Evolutionary conservation across 495 filamentous ascomycete species (phyloP), one percentile per base, ranked within the genome.

Genomic region (Chaetomium fimeti): DNA sequence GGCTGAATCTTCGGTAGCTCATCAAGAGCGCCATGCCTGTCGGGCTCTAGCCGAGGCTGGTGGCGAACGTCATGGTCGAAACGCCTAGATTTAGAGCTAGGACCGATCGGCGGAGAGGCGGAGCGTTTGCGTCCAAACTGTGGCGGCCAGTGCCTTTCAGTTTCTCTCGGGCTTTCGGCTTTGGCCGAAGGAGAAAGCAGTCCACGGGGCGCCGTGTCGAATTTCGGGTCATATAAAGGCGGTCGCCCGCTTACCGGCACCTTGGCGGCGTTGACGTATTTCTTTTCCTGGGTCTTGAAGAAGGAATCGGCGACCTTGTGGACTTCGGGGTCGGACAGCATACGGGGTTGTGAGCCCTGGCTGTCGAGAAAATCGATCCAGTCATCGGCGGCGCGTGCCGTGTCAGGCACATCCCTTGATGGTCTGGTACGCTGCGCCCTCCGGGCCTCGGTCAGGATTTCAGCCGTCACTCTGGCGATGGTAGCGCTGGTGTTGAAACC

Each of bases 321-420:
- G 9, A 64, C 28, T 22, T 54, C 54, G 15, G 49, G 24, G n/a
- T 63, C 57, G 1, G 62, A 47, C 8, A 45, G 32, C n/a, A 32
- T 3, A n/a, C 53, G 32, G 2, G 25, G 18, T 1, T 60, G 52
- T 15, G 38, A 27, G 6, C 15, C 22, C 1, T 15, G 24, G 43
- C 48, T 25, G 42, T 71, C 66, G 6, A 73, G 22, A 47, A 69
- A 68, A 8, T 59, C 65, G 47, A 71, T 73, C 69, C 69, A 73
- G 5, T 48, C 54, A 59, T 73, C 71, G 24, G 61, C 69, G 18
- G 69, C 69, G 15, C 49, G 56, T 2, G 67, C 67, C 5, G 64
- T 69, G 0, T 73, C 65, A 6, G 67, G 68, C 0, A 49, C 20
- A 5, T 63, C 55, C 2, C 25, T 61, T 13, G 36, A 28, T 0